Evolutionary conservation across 2,329 filamentous ascomycete species (phyloP).

Genomic region (Aspergillus hortae): DNA sequence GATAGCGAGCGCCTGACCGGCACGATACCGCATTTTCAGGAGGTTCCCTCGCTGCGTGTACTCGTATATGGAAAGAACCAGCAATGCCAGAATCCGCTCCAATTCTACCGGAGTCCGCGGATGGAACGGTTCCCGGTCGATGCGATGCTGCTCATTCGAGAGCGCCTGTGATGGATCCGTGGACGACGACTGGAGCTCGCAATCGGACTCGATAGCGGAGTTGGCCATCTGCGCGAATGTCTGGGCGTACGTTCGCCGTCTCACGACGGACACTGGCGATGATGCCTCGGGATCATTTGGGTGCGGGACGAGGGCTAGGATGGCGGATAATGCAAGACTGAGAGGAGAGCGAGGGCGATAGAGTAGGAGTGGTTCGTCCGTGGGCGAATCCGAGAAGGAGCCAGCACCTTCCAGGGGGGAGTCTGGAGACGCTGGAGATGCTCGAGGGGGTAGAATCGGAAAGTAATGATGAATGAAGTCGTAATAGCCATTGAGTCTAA

Average conservation of each 20-base stretch:
- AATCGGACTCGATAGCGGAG: constrained; percentile 39
- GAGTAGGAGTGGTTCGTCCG: constrained; percentile 27
- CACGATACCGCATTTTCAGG: constrained; percentile 45
- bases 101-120: constrained; percentile 38
- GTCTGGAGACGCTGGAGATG: constrained; percentile 26
- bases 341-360: constrained; percentile 42
- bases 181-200: constrained; percentile 39
- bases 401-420: constrained; percentile 30
- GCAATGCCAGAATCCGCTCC: constrained; percentile 39
- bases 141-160: constrained; percentile 25
- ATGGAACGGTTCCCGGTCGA: constrained; percentile 37
- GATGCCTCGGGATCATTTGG: constrained; percentile 36
- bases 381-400: constrained; percentile 27
- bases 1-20: constrained; percentile 41
- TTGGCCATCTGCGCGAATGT: constrained; percentile 38
- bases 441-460: constrained; percentile 41
- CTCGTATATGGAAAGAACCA: constrained; percentile 45
- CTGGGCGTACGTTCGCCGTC: constrained; percentile 39
- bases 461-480: constrained; percentile 46
- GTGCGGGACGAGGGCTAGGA: constrained; percentile 43
- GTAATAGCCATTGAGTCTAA: constrained; percentile 45
- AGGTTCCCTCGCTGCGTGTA: constrained; percentile 45
- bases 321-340: constrained; percentile 42
- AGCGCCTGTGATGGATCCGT: constrained; percentile 41
- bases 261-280: constrained; percentile 30